Base-by-base conservation (phyloP, 306 rosid species). In the Rubus idaeus region DNA sequence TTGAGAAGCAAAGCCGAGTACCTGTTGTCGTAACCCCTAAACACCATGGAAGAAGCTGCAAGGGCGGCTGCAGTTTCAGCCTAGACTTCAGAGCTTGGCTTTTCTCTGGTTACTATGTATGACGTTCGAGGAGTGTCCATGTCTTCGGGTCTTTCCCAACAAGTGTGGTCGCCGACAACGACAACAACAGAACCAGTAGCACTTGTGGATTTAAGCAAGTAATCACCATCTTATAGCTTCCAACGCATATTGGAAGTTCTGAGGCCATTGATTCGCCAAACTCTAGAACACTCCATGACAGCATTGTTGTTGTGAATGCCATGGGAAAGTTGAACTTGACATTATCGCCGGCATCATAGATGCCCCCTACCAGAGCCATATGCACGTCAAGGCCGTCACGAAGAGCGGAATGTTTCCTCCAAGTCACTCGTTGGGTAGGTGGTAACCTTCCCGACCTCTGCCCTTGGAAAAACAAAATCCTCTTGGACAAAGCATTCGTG, bases 231-330 rank as follows among this genome's bases (percentile, higher is more conserved):
- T 26, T 26, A 23, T 26, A 60, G 41, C 65, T 23, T 60, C 65
- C 18, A 26, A 60, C 12, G 41, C 41, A 26, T 26, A 16, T 9
- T 9, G 41, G 41, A 60, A 60, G 41, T 60, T 60, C 65, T 60
- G 40, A 23, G 6, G 40, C 65, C 65, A 60, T 60, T 11, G 65
- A 60, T 26, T 12, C 40, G 4, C 41, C 17, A 60, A 60, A 26
- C 65, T 60, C 65, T 60, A 60, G 41, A 60, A 60, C 65, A 26
- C 65, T 26, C 40, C 65, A 60, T 26, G 65, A 58, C 65, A 60
- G 26, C 65, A 60, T 60, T 60, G 65, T 26, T 12, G 18, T 60
- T 60, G 41, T 26, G 40, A 60, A 60, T 10, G 65, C 8, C 65
- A 60, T 11, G 8, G 65, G 65, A 11, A 26, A 60, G 65, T 60